Evolutionary conservation across 169 alveolate genomes (phyloP), one percentile per base, ranked within the genome.

Genomic region (Plasmodium sp.): DNA sequence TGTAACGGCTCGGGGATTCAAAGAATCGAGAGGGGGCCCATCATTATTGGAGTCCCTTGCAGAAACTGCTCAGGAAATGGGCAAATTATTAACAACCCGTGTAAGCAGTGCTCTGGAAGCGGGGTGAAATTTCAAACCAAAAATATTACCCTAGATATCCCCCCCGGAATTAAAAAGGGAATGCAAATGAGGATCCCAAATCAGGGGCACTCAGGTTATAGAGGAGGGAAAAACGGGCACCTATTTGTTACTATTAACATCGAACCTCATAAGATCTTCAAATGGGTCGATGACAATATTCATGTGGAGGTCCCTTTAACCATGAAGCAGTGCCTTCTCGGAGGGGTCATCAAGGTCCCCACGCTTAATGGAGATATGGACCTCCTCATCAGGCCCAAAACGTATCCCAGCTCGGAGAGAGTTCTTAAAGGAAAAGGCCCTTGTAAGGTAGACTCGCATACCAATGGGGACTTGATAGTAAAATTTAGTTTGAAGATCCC

Each of bases 221-320:
- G 98, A 39, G 98, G 98, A 10, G 99, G 99, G 27, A 97, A 96
- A 83, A 92, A 94, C 27, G 99, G 99, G 3, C 98, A 97, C 93
- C 84, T 97, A 56, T 97, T 97, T 84, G 98, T 97, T 43, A 97
- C 94, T 51, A 96, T 97, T 73, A 96, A 96, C 93, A 97, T 97
- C 51, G 97, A 94, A 75, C 98, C 99, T 4, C 98, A 97, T 94
- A 92, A 93, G 41, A 81, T 91, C 22, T 96, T 97, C 84, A 97
- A 96, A 83, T 97, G 98, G 98, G 85, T 97, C 31, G 98, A 97
- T 84, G 98, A 97, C 62, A 98, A 97, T 93, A 94, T 97, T 22
- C 98, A 97, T 96, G 97, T 97, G n/a, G 96, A 97, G 93, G 96
- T 97, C 18, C 98, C 98, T 5, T 82, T 97, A 83, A 93, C 99